phyloP scores from a whole-genome alignment of 352 stramenopile genomes.

The Pythium aristosporum region DNA sequence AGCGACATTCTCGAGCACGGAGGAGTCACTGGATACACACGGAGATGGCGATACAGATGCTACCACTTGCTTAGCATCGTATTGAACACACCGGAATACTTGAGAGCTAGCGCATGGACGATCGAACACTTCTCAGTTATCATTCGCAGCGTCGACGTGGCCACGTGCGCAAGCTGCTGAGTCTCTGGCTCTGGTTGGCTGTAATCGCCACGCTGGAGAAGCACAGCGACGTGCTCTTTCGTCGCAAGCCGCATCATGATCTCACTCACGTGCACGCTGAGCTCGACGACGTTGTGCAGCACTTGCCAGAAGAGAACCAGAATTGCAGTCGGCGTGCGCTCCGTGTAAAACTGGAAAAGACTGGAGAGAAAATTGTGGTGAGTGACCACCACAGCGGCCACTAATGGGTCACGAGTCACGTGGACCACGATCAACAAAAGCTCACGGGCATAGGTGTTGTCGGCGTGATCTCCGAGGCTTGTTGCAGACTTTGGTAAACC shows the following conservation, averaged over 20 bases:
- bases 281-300: slow-evolving; percentile 8
- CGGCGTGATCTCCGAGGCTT: background rate
- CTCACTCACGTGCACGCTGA: slow-evolving; percentile 1
- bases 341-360: slow-evolving; percentile 9
- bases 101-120: background rate
- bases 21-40: background rate
- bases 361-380: slow-evolving; percentile 8
- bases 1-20: slow-evolving; percentile 10
- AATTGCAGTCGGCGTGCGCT: background rate
- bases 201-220: background rate
- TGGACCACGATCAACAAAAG: slow-evolving; percentile 12
- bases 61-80: background rate
- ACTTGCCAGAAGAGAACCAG: slow-evolving; percentile 16
- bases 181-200: background rate
- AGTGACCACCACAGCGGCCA: background rate
- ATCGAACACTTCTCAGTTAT: background rate
- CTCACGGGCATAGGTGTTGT: background rate
- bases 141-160: background rate
- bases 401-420: background rate
- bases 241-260: slow-evolving; percentile 5
- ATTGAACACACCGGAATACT: slow-evolving; percentile 10
- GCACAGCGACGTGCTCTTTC: background rate
- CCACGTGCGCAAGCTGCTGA: background rate
- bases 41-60: background rate
- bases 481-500: background rate